These are phyloP conservation scores for Xylariomycetidae sp. DNA, from an alignment of 2,329 filamentous ascomycete genomes.

Conservation along the genomic window DNA sequence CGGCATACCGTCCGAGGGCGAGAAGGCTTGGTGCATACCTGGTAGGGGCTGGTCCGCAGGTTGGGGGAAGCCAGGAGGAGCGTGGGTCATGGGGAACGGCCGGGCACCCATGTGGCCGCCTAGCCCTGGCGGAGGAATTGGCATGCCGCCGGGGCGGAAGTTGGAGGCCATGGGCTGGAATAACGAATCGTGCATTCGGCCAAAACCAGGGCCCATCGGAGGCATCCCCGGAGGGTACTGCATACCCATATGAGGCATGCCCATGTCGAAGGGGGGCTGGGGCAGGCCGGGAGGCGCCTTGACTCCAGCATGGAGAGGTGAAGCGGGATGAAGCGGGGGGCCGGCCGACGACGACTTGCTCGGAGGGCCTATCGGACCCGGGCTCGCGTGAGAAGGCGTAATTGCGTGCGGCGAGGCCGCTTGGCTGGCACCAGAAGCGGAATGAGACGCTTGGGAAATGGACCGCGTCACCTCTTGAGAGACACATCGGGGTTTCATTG, in stretches of 20 bases:
- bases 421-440: slow-evolving; percentile 48
- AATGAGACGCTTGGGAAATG: slow-evolving; percentile 63
- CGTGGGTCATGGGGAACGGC: slow-evolving; percentile 36
- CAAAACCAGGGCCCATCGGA: slow-evolving; percentile 47
- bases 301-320: slow-evolving; percentile 50
- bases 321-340: slow-evolving; percentile 48
- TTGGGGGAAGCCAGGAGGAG: slow-evolving; percentile 50
- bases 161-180: slow-evolving; percentile 35
- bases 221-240: slow-evolving; percentile 51
- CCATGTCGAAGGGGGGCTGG: slow-evolving; percentile 34
- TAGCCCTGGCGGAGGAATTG: slow-evolving; percentile 46
- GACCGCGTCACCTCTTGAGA: slow-evolving; percentile 73
- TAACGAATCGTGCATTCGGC: slow-evolving; percentile 33
- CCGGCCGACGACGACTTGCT: slow-evolving; percentile 50
- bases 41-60: slow-evolving; percentile 33
- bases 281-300: slow-evolving; percentile 51
- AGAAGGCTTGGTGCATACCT: slow-evolving; percentile 34
- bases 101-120: slow-evolving; percentile 35
- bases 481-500: slow-evolving; percentile 66
- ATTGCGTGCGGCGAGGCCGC: slow-evolving; percentile 54
- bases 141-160: slow-evolving; percentile 42
- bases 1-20: slow-evolving; percentile 24
- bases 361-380: slow-evolving; percentile 55
- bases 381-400: slow-evolving; percentile 60
- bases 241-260: slow-evolving; percentile 51